Evolutionary conservation across 176 grass and related monocot genomes (phyloP), one percentile per base, ranked within the genome.

Genomic region (Juncus inflexus): DNA sequence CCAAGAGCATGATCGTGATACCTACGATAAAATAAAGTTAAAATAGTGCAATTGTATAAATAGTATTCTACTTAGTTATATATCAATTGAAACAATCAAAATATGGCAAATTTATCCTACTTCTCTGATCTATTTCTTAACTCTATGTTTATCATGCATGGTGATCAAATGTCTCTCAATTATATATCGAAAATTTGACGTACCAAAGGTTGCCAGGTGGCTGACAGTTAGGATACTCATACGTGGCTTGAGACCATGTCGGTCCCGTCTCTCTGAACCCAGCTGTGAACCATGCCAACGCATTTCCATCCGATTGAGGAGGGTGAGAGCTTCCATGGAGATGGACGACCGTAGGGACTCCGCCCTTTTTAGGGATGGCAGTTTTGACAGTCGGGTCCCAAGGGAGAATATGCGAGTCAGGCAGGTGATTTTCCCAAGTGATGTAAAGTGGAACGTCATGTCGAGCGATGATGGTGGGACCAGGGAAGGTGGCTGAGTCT

Each of bases 181-280:
- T 28, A 28, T 28, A 28, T 28, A 28, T 28, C 19, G 19, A 28
- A 28, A 28, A 28, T 28, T 2, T 52, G 15, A 52, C 57, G 12
- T 77, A 84, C 82, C 82, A 84, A 52, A 84, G 76, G 37, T 71
- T 72, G 41, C 82, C 82, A 12, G 82, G 82, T 37, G 71, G 82
- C 76, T 84, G 82, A 37, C 9, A 45, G 40, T 84, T 84, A 16
- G 65, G 76, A 66, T 84, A 84, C 57, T 36, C 52, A 43, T 56
- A 58, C 6, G 76, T 83, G 35, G 67, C 38, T 36, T 70, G 42
- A 14, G 64, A 58, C 1, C 64, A 84, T 3, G 56, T 36, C 2
- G 59, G 64, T 3, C 82, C 82, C 35, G 77, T 68, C 64, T 64
- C 6, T 15, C 35, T 2, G 41, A 75, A 76, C 13, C 36, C 28